Base-by-base conservation (phyloP, 148 eudicot species). In the Nyssa sinensis region DNA sequence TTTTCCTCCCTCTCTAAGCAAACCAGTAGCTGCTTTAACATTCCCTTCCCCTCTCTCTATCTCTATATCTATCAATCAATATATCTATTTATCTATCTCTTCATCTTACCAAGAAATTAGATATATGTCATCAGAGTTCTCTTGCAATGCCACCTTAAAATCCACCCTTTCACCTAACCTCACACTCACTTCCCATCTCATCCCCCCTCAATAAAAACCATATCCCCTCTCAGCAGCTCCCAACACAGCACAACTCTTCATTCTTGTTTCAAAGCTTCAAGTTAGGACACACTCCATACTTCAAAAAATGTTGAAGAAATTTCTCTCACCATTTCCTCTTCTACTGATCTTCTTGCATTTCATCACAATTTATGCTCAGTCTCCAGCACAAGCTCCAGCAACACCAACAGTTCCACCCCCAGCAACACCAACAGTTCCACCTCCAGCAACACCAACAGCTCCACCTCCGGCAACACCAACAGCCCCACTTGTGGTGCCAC, bases 1-100 rank as follows among this genome's bases (percentile, higher is more conserved):
- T 31, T 31, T 55, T 12, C n/a, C 63, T 61, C 73, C 37, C 49
- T 16, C 55, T 39, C 73, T 70, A 53, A 55, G 63, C 63, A 70
- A 70, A 70, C 16, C 19, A 14, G 33, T 29, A 13, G 2, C 10
- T 17, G 5, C 39, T 31, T 32, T 25, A 30, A 19, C 27, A 31
- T 35, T 35, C 16, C 32, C 24, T 31, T 17, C 16, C 24, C 31
- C 23, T 16, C 19, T 32, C 14, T 21, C 2, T 17, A 2, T 14
- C 62, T 14, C 37, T 53, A 3, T 27, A 14, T 65, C 68, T 65
- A n/a, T n/a, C n/a, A n/a, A n/a, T n/a, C n/a, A n/a, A n/a, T n/a
- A n/a, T n/a, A n/a, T n/a, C n/a, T n/a, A n/a, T n/a, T 4, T 47
- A 12, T 41, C 5, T 41, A 41, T 41, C 12, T 5, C 12, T 5